Evolutionary conservation across 352 stramenopile species (phyloP).

Genomic region (Globisporangium nodosum): DNA sequence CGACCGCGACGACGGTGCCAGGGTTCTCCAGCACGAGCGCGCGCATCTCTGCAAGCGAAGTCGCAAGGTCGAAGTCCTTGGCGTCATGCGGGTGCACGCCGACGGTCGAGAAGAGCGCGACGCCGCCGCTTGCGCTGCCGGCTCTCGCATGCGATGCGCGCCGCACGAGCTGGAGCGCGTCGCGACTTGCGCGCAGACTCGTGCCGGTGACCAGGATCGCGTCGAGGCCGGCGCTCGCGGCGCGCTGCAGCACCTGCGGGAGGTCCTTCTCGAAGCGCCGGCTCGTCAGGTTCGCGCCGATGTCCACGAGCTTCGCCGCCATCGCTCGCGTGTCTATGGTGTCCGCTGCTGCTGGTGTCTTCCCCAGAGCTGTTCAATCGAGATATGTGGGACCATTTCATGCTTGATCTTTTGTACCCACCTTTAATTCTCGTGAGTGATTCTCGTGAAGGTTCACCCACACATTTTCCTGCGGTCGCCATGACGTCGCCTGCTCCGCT

Average conservation of each 20-base stretch:
- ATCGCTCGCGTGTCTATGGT: too few relatives aligned
- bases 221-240: slow-evolving; percentile 56
- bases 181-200: slow-evolving; percentile 32
- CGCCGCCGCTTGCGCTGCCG: neutral
- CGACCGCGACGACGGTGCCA: slow-evolving; percentile 84
- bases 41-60: slow-evolving; percentile 33
- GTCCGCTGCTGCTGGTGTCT: too few relatives aligned
- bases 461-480: too few relatives aligned
- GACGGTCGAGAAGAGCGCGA: slow-evolving; percentile 78
- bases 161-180: slow-evolving; percentile 35
- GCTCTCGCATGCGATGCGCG: slow-evolving; percentile 9
- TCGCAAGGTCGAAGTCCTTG: slow-evolving; percentile 58
- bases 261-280: slow-evolving; percentile 82
- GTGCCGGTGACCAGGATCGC: slow-evolving; percentile 85
- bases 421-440: too few relatives aligned
- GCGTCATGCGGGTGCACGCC: slow-evolving; percentile 94
- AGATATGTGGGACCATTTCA: too few relatives aligned
- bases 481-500: neutral
- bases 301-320: slow-evolving; percentile 39
- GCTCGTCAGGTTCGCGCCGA: slow-evolving; percentile 64
- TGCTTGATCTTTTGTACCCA: too few relatives aligned
- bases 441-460: too few relatives aligned
- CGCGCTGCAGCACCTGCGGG: slow-evolving; percentile 81
- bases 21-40: slow-evolving; percentile 31
- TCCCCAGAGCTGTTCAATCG: too few relatives aligned